phyloP scores from a whole-genome alignment of 257 asterid genomes.

The Dorcoceras hygrometricum region DNA sequence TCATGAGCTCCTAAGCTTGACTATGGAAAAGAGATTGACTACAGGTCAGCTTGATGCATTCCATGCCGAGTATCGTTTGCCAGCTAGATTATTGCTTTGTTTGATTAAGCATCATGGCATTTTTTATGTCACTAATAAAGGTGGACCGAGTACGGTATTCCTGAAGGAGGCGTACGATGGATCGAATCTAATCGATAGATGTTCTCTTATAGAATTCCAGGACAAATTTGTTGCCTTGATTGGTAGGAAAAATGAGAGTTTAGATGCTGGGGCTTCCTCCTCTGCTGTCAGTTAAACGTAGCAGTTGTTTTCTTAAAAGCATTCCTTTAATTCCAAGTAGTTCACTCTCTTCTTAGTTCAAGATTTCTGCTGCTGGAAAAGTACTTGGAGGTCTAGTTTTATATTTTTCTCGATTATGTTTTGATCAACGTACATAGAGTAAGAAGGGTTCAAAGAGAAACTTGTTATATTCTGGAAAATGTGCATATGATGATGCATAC shows the following conservation, averaged over 20 bases:
- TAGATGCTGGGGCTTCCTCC: constrained; percentile 27
- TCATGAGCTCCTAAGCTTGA: constrained; percentile 89
- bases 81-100: constrained; percentile 75
- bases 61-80: constrained; percentile 66
- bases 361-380: too few relatives aligned
- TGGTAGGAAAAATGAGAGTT: constrained; percentile 48
- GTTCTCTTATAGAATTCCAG: constrained; percentile 62
- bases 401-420: too few relatives aligned
- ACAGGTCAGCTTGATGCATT: constrained; percentile 86
- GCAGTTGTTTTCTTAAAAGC: background rate
- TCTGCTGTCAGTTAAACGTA: constrained; percentile 18
- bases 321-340: background rate
- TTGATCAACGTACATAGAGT: too few relatives aligned
- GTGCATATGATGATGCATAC: too few relatives aligned
- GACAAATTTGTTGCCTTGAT: constrained; percentile 57
- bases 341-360: background rate
- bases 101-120: constrained; percentile 81
- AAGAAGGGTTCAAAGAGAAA: too few relatives aligned
- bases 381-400: too few relatives aligned
- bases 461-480: too few relatives aligned
- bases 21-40: constrained; percentile 79
- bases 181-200: constrained; percentile 48
- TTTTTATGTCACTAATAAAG: constrained; percentile 86
- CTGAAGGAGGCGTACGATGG: constrained; percentile 88
- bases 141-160: constrained; percentile 69